Evolutionary conservation across 805 yeast species (phyloP), one percentile per base, ranked within the genome.

Genomic region (Lipomyces sp.): DNA sequence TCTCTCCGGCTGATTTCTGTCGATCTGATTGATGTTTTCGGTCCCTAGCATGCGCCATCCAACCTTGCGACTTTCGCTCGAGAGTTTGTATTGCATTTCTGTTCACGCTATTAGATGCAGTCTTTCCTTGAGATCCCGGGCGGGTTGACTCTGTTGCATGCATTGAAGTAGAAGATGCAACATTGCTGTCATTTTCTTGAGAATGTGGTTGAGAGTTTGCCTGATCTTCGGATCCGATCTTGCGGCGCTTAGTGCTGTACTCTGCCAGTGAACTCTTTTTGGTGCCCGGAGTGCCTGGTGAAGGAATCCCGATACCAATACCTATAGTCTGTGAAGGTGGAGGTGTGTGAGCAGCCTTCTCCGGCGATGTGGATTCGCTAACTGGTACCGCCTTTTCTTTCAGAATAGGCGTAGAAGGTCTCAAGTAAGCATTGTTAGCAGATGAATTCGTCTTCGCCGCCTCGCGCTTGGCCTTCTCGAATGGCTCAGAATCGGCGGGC

Each of bases 11-110:
- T 11, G 56, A 47, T 38, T 60, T 58, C 11, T 66, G 66, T 1
- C 62, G 50, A 53, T 74, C 77, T 13, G 73, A 64, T 36, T 67
- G 69, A 59, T 71, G 74, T 53, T 74, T 73, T 50, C 69, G 65
- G 6, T 59, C 55, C 6, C 71, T 63, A 1, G 75, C 75, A 14
- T 62, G 53, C 18, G 63, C 63, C 19, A 67, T 57, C 77, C 78
- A 74, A 11, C 61, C 54, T 29, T 54, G 55, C 4, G 35, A 35
- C 34, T 57, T 57, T 8, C 37, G 31, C 19, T 41, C 47, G n/a
- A 57, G 49, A n/a, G 45, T 33, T 24, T 49, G 53, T n/a, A 37
- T 26, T 14, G 43, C 47, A 8, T 40, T 59, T 61, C 63, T 67
- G 64, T 46, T 63, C 55, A 18, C 57, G 46, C 43, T 61, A 56